A percentile compares a stretch with the other conserved stretches of the same genome.
Evolutionary conservation across 225 moss, liverwort and hornwort species (phyloP).

Genomic region (Anthoceros angustus): DNA sequence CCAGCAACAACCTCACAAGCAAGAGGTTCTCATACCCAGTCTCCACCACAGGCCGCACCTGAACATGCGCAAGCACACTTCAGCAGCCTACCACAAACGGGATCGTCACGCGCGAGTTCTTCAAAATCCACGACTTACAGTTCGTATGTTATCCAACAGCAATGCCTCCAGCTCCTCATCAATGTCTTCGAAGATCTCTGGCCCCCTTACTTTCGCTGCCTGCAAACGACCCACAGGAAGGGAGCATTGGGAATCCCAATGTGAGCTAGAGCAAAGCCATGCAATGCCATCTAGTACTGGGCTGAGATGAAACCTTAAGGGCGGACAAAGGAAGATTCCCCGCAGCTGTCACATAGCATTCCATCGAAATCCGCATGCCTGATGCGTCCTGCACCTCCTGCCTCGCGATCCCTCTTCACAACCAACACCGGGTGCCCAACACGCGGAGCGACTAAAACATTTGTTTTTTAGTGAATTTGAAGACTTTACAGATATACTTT

Average conservation of each 20-base stretch:
- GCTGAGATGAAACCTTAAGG: slow-evolving; percentile 37
- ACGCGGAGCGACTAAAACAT: too few relatives aligned
- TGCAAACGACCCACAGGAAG: slow-evolving; percentile 8
- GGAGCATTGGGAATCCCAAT: neutral
- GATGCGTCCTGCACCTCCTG: too few relatives aligned
- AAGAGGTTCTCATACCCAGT: slow-evolving; percentile 91
- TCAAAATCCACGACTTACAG: slow-evolving; percentile 22
- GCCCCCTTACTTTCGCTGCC: slow-evolving; percentile 80
- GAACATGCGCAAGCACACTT: slow-evolving; percentile 7
- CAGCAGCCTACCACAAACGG: neutral
- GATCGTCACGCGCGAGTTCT: neutral
- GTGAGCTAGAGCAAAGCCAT: neutral
- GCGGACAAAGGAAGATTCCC: slow-evolving; percentile 76
- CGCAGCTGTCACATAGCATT: slow-evolving; percentile 83
- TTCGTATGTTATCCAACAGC: slow-evolving; percentile 75
- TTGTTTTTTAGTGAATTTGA: too few relatives aligned
- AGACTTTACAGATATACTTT: too few relatives aligned
- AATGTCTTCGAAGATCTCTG: slow-evolving; percentile 45
- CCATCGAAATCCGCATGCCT: slow-evolving; percentile 91
- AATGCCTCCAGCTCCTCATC: slow-evolving; percentile 52
- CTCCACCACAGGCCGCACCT: slow-evolving; percentile 96
- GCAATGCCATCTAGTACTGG: neutral
- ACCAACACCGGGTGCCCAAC: too few relatives aligned
- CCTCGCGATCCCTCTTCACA: too few relatives aligned
- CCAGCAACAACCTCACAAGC: slow-evolving; percentile 73